phyloP scores from a whole-genome alignment of 352 stramenopile species.

The Globisporangium orthogonon region DNA sequence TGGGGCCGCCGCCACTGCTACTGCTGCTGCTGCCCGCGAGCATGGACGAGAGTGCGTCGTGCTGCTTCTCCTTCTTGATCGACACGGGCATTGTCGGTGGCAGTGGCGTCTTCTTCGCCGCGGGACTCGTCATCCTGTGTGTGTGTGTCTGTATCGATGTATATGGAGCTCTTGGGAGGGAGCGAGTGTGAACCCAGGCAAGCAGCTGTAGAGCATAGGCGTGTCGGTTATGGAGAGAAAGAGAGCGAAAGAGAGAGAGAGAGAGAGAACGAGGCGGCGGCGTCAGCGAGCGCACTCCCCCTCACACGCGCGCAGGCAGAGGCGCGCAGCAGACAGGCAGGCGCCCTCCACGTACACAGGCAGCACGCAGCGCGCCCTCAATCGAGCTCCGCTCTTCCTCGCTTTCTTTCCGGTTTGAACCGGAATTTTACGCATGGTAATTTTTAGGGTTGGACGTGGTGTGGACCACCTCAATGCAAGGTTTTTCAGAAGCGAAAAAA shows the following conservation, averaged over 20 bases:
- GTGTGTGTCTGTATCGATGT: background rate
- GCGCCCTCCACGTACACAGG: background rate
- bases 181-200: background rate
- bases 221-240: too few species aligned
- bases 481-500: too few species aligned
- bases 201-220: background rate
- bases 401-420: background rate
- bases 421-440: too few species aligned
- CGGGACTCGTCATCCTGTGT: conserved; percentile 17
- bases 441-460: too few species aligned
- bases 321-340: background rate
- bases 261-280: background rate
- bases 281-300: background rate
- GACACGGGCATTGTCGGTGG: conserved; percentile 57
- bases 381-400: background rate
- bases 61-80: conserved; percentile 65
- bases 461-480: too few species aligned
- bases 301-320: background rate
- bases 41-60: conserved; percentile 20
- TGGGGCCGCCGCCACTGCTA: conserved; percentile 15
- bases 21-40: conserved; percentile 11
- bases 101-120: conserved; percentile 33
- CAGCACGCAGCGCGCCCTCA: background rate
- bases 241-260: background rate
- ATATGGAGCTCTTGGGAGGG: background rate